These are phyloP conservation scores for Chloropicon primus DNA, from an alignment of 139 green algal genomes.

Conservation along the genomic window DNA sequence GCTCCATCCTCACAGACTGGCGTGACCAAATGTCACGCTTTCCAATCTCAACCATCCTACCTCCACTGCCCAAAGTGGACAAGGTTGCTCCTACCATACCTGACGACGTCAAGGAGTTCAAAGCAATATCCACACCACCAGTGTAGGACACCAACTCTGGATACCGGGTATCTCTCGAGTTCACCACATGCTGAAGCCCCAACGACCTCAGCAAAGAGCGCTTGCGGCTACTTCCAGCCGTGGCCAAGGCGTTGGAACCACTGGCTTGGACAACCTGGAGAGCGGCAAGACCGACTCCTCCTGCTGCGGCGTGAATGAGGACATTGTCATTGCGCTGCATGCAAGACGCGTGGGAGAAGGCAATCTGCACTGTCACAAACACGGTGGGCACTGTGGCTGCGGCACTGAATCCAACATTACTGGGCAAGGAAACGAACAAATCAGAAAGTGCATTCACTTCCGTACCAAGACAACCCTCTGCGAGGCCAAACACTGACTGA, in stretches of 20 bases:
- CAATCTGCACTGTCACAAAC: slow-evolving; percentile 10
- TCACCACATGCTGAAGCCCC: not conserved
- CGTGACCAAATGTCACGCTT: slow-evolving; percentile 78
- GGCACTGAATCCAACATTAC: not conserved
- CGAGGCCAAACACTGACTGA: slow-evolving; percentile 62
- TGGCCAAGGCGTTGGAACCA: slow-evolving; percentile 30
- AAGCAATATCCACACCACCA: slow-evolving; percentile 29
- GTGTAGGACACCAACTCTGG: slow-evolving; percentile 1
- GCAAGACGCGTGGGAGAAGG: slow-evolving; percentile 3
- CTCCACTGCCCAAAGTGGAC: slow-evolving; percentile 33
- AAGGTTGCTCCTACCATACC: slow-evolving; percentile 72
- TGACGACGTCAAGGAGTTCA: slow-evolving; percentile 81
- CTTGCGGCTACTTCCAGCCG: slow-evolving; percentile 42
- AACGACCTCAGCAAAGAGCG: slow-evolving; percentile 31
- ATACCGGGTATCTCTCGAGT: not conserved
- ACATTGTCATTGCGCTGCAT: slow-evolving; percentile 20
- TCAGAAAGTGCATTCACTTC: slow-evolving; percentile 20
- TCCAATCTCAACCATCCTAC: slow-evolving; percentile 63
- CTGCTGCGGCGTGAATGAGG: slow-evolving; percentile 36
- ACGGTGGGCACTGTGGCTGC: slow-evolving; percentile 8
- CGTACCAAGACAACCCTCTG: slow-evolving; percentile 50
- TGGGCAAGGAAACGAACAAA: not conserved
- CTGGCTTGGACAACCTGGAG: slow-evolving; percentile 4
- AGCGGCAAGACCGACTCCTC: slow-evolving; percentile 31
- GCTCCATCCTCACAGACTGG: slow-evolving; percentile 36